Evolutionary conservation across 257 asterid genomes (phyloP), one percentile per base, ranked within the genome.

Genomic region (Plectranthus barbatus): DNA sequence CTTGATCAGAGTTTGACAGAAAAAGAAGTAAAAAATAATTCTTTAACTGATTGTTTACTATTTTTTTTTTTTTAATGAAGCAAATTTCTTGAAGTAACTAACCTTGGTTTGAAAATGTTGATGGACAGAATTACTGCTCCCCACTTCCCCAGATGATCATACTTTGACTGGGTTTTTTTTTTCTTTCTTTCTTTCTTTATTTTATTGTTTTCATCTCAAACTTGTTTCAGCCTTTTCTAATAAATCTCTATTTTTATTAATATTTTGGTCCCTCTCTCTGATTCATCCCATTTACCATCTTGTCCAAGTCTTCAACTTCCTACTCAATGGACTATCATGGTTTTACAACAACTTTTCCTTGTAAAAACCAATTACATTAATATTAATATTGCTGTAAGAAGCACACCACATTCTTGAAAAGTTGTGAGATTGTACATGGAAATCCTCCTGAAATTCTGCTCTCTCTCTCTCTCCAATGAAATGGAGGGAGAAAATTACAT

Each of bases 31-130:
- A n/a, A n/a, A 21, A 13, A 15, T 4, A 52, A 7, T 54, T 14
- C n/a, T 14, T 29, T 54, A 74, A 47, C 48, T 70, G 59, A 64
- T 72, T 33, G 11, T 6, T 42, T 31, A 4, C 15, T 19, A 19
- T 31, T 29, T 2, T 26, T 31, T 29, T 2, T 26, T 26, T 36
- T 26, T 14, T 7, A 48, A 54, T 57, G 3, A 56, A 36, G 52
- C 57, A 2, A 40, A 47, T 14, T 64, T 56, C 54, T 44, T 12
- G 29, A 37, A 56, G 47, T 36, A 47, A 5, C 40, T 56, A 33
- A 55, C 20, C 17, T 49, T 34, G 19, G 45, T 39, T 40, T 61
- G 12, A 41, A 45, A 33, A 55, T 7, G 14, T 33, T 31, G 60
- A 15, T 55, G 14, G 45, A 4, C 23, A 55, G 46, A 53, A 53